These are phyloP conservation scores for Juncus inflexus DNA, from an alignment of 176 grass and related monocot genomes.

Conservation along the genomic window DNA sequence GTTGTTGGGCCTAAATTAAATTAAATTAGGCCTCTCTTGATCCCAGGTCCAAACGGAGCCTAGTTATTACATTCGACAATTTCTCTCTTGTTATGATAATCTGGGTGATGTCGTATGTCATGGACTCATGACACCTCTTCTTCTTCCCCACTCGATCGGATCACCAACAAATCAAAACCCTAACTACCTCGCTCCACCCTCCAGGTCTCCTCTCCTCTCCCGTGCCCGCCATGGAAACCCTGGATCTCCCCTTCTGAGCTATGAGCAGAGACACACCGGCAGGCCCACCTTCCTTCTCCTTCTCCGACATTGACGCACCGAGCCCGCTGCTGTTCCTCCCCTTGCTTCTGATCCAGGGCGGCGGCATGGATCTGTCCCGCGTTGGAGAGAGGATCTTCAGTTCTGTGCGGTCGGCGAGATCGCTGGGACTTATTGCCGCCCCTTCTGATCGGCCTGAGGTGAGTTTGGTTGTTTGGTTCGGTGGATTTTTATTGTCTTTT, in stretches of 20 bases:
- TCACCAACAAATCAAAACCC: no score
- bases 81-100: no score
- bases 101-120: no score
- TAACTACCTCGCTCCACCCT: no score
- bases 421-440: conserved; percentile 60
- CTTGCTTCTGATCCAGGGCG: conserved; percentile 90
- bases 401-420: conserved; percentile 94
- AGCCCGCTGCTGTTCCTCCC: conserved; percentile 91
- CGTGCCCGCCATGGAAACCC: conserved; percentile 14
- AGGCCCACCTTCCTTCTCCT: conserved; percentile 42
- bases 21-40: no score
- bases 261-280: conserved; percentile 50
- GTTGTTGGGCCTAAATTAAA: no score
- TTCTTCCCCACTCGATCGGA: no score
- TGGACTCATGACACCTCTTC: no score
- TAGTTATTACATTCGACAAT: no score
- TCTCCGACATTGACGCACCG: conserved; percentile 54
- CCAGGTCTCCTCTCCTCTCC: no score
- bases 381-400: conserved; percentile 96
- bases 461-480: not conserved
- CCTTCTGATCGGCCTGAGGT: conserved; percentile 18
- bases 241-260: conserved; percentile 31
- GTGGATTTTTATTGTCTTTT: not conserved
- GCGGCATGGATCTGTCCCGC: conserved; percentile 97
- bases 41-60: no score